A percentile compares a stretch with the other conserved stretches of the same genome.
Evolutionary conservation across 495 filamentous ascomycete species (phyloP).

Genomic region (Talaromyces liani): DNA sequence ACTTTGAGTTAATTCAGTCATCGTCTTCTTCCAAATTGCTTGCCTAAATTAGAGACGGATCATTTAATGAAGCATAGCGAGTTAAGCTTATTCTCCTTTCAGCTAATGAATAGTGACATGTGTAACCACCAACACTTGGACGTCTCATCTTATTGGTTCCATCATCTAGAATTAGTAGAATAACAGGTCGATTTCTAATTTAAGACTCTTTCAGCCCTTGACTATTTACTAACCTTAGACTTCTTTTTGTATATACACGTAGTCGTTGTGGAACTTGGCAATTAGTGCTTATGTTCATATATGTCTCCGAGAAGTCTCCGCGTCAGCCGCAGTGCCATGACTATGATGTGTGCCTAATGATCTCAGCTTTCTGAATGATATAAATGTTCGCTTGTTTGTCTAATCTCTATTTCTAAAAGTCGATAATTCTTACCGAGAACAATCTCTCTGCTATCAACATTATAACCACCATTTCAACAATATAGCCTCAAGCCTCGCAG

Average conservation of each 20-base stretch:
- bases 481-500: background rate
- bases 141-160: background rate
- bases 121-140: background rate
- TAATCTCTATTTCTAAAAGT: background rate
- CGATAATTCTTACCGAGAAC: background rate
- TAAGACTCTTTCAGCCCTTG: background rate
- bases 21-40: background rate
- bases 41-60: background rate
- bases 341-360: background rate
- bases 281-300: background rate
- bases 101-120: background rate
- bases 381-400: background rate
- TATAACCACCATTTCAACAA: background rate
- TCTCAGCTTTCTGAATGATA: background rate
- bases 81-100: background rate
- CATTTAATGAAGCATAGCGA: background rate
- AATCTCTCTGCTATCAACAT: background rate
- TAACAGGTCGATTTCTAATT: background rate
- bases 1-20: background rate
- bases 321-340: background rate
- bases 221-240: background rate
- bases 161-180: background rate
- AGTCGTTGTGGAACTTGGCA: too few relatives aligned
- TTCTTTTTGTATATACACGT: too few relatives aligned
- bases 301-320: background rate